Evolutionary conservation across 495 filamentous ascomycete species (phyloP).

Genomic region (Hyphodiscus hymeniophilus): DNA sequence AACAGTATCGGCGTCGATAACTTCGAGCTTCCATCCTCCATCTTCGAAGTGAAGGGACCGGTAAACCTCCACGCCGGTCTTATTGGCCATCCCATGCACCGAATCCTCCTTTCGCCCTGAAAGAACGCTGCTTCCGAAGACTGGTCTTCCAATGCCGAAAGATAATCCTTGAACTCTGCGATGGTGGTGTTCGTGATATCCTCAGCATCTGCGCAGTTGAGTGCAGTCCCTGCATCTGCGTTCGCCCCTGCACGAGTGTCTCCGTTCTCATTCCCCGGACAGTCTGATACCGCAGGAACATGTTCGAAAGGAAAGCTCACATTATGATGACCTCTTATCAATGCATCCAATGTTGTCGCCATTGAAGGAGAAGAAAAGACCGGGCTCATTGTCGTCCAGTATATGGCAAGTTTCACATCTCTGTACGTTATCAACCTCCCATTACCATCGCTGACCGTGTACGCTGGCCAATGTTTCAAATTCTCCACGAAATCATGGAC

Average conservation of each 20-base stretch:
- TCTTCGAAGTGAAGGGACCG: background rate
- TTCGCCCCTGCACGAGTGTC: background rate
- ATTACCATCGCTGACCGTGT: background rate
- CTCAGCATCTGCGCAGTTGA: slow-evolving; percentile 2
- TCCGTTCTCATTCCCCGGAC: background rate
- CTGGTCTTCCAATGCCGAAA: slow-evolving; percentile 1
- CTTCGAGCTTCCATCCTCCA: background rate
- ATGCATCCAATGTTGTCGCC: no score
- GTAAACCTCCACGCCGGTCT: background rate
- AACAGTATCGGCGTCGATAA: slow-evolving; percentile 1
- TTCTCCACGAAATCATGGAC: background rate
- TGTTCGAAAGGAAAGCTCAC: background rate
- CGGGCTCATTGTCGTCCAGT: background rate
- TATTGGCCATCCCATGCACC: slow-evolving; percentile 4
- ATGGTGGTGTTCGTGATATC: background rate
- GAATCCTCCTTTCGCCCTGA: slow-evolving; percentile 3
- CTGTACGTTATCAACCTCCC: background rate
- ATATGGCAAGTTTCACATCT: background rate
- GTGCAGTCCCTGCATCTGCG: background rate
- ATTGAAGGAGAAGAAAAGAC: background rate
- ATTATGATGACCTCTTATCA: background rate
- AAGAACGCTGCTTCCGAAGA: slow-evolving; percentile 1
- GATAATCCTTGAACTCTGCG: background rate
- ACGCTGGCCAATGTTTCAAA: background rate
- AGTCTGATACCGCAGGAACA: background rate